Base-by-base conservation (phyloP, 208 protist genomes). In the Strigomonas culicis region DNA sequence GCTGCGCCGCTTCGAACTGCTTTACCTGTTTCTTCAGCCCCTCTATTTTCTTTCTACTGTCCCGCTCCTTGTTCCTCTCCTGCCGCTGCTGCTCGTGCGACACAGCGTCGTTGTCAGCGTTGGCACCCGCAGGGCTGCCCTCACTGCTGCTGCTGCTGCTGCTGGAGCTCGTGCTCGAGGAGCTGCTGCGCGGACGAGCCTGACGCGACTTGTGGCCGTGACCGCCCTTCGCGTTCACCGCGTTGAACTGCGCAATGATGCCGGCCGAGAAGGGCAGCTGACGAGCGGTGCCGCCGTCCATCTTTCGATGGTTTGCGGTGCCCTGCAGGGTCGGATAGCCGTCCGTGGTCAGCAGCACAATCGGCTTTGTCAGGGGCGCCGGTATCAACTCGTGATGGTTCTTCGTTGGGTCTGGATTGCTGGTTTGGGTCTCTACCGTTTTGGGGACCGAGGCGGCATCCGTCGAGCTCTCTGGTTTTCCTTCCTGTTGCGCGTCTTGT, bases 71-170 rank as follows among this genome's bases (percentile, higher is more conserved):
- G 52, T 58, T 32, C 25, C 25, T 32, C 52, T 28, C 56, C 31
- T 60, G 27, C 11, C 36, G 36, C 8, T 41, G 36, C 8, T 17
- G 36, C 21, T 25, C 46, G 11, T 51, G 4, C 11, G 4, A 19
- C 4, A 27, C 11, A 8, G 46, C 22, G 46, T 22, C 6, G 11
- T 19, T n/a, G 21, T 27, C 46, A 6, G 19, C 21, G 10, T 51
- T 25, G 21, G 10, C 46, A 8, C 46, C 21, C 46, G 4, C 21
- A 6, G 46, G 11, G 6, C 7, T 41, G 36, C 19, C 22, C 46
- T 51, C 22, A 8, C 19, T 63, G 19, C 13, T 34, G 41, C 15
- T 50, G 32, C 51, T 50, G 22, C 22, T 63, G 44, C 31, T 63
- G 41, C 7, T 63, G 27, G 19, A 27, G 36, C 21, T 34, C 34